Conservation (phyloP, 2,329 filamentous ascomycete genomes). For the Orbilia blumenaviensis region DNA sequence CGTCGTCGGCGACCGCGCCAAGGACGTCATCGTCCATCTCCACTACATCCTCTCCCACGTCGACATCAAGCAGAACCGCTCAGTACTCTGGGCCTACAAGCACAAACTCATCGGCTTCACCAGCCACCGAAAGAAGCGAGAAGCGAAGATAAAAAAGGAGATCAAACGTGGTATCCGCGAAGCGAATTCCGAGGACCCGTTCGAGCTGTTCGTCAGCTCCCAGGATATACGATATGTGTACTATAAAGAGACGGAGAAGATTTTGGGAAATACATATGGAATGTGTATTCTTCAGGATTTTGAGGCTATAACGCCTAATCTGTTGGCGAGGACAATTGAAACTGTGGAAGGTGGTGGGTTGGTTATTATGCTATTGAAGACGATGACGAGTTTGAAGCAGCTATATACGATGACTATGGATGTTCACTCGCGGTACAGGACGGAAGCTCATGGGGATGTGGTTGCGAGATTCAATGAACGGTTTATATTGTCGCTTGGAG, state of each 20-base stretch:
- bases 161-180: conserved; percentile 94
- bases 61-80: conserved; percentile 94
- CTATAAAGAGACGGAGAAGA: conserved; percentile 99
- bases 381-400: conserved; percentile 96
- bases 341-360: conserved; percentile 96
- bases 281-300: conserved; percentile 99
- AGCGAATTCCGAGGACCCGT: conserved; percentile 89
- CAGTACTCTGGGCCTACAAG: conserved; percentile 98
- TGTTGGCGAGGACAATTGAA: conserved; percentile 92
- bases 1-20: conserved; percentile 89
- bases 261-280: conserved; percentile 95
- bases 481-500: conserved; percentile 93
- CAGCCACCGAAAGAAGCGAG: conserved; percentile 95
- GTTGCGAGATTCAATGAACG: conserved; percentile 97
- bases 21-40: conserved; percentile 94
- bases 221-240: conserved; percentile 99
- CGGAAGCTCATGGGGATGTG: conserved; percentile 94
- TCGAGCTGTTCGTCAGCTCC: conserved; percentile 94
- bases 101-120: conserved; percentile 95
- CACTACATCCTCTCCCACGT: conserved; percentile 92
- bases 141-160: conserved; percentile 97
- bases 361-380: conserved; percentile 88
- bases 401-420: conserved; percentile 98
- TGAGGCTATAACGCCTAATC: conserved; percentile 95
- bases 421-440: conserved; percentile 93